Evolutionary conservation across 2,329 filamentous ascomycete species (phyloP).

Genomic region (Orbilia quercus): DNA sequence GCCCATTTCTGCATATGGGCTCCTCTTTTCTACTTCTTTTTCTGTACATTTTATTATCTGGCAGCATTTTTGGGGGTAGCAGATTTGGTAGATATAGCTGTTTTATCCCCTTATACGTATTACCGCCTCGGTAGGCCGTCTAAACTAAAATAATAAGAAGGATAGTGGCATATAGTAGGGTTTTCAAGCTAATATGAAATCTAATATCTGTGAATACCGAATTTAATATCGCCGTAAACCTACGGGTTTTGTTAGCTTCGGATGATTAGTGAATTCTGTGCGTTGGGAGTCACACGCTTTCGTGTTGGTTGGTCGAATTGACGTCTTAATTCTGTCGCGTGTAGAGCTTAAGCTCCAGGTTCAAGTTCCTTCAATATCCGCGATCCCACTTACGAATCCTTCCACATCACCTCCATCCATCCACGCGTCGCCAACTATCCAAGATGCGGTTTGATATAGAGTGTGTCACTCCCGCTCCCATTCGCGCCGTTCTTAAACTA

Average conservation of each 20-base stretch:
- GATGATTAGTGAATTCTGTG: conserved; percentile 10
- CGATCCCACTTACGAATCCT: background rate
- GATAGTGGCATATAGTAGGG: conserved; percentile 3
- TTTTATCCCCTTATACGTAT: background rate
- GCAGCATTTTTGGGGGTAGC: conserved; percentile 44
- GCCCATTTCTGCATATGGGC: conserved; percentile 51
- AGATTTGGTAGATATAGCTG: conserved; percentile 21
- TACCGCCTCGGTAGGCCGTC: conserved; percentile 4
- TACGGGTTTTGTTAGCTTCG: background rate
- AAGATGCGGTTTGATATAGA: conserved; percentile 60
- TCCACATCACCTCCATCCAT: conserved; percentile 11
- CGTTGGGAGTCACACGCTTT: conserved; percentile 40
- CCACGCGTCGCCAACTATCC: conserved; percentile 6
- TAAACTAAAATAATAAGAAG: conserved; percentile 23
- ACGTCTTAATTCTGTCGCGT: conserved; percentile 32
- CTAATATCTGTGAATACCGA: background rate
- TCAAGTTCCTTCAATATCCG: conserved; percentile 22
- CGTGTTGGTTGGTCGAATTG: conserved; percentile 19
- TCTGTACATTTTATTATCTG: conserved; percentile 46
- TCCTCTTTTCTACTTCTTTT: conserved; percentile 57
- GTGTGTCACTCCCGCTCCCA: conserved; percentile 50
- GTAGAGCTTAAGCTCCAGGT: conserved; percentile 1
- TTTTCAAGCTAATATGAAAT: conserved; percentile 19
- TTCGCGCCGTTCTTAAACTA: background rate
- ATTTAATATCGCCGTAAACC: background rate